Evolutionary conservation across 192 early-diverging fungal species (phyloP), one percentile per base, ranked within the genome.

Genomic region (Coemansia sp.): DNA sequence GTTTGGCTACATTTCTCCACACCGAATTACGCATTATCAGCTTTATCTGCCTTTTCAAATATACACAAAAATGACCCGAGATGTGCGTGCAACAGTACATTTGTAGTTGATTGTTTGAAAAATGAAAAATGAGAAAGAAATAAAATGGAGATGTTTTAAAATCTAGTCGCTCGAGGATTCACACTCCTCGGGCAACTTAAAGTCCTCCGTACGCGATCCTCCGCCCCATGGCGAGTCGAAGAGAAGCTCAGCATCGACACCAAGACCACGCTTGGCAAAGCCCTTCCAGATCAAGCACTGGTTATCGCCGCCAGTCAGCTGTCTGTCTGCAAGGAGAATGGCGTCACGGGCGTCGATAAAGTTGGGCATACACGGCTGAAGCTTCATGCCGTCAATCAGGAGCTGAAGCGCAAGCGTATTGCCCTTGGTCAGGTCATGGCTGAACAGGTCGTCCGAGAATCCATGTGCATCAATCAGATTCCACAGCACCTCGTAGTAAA

Each of bases 211-310:
- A 27, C 82, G 78, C 51, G 71, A 47, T 47, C 81, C 80, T 34
- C 84, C 84, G 50, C 83, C 81, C 73, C 84, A 85, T 4, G 82
- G 82, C 69, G 73, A 78, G 69, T 81, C 82, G 39, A 81, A 84
- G 64, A 78, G 73, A 24, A 86, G 69, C 61, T 71, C 69, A 15
- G 94, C 93, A 54, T 82, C 80, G 1, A 74, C 62, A 3, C 95
- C 95, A 34, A 98, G 67, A 18, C 95, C 95, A 44, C 95, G 86
- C 71, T 91, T 93, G 17, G 95, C 86, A 83, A 98, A 92, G 22
- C 71, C 90, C 54, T 51, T 78, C 84, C 88, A 90, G 46, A 92
- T 81, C 46, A 82, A 67, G 65, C 90, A 92, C 40, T 78, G 60
- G 69, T 89, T 86, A n/a, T 81, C 68, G 53, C 87, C 88, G 11